Evolutionary conservation across 1,284 basidiomycete species (phyloP).

Genomic region (Heterobasidion occidentale): DNA sequence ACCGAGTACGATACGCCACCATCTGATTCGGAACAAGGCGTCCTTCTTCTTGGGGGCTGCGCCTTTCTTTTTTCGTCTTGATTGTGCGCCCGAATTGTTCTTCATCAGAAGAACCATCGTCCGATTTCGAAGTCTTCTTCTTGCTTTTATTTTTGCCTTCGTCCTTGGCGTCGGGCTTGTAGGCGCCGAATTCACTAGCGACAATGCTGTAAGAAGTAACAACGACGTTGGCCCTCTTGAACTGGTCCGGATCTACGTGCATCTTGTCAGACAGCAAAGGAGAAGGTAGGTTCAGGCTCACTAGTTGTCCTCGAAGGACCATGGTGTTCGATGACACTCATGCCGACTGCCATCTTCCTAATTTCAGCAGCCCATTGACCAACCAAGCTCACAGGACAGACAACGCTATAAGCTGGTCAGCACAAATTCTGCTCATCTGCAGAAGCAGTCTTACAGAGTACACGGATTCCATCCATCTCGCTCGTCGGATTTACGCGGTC

Average conservation of each 20-base stretch:
- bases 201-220: constrained; percentile 81
- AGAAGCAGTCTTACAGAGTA: constrained; percentile 55
- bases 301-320: constrained; percentile 66
- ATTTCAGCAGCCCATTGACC: constrained; percentile 91
- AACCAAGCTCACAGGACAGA: constrained; percentile 81
- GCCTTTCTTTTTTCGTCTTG: constrained; percentile 28
- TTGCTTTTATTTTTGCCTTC: constrained; percentile 29
- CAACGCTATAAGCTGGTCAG: constrained; percentile 43
- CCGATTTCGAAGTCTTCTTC: constrained; percentile 28
- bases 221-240: constrained; percentile 69
- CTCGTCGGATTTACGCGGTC: constrained; percentile 59
- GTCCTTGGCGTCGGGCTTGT: constrained; percentile 38
- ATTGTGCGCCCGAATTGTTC: constrained; percentile 32
- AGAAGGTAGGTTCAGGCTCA: constrained; percentile 22
- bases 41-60: constrained; percentile 35
- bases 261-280: neutral
- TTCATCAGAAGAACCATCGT: constrained; percentile 30
- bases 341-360: constrained; percentile 62
- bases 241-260: constrained; percentile 45
- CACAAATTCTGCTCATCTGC: constrained; percentile 1
- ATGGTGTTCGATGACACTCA: constrained; percentile 79
- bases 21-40: constrained; percentile 75
- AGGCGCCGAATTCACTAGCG: constrained; percentile 62
- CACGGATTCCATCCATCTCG: constrained; percentile 62
- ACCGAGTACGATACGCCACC: constrained; percentile 87